phyloP scores from a whole-genome alignment of 2,329 filamentous ascomycete species.

The Botryotinia convoluta region DNA sequence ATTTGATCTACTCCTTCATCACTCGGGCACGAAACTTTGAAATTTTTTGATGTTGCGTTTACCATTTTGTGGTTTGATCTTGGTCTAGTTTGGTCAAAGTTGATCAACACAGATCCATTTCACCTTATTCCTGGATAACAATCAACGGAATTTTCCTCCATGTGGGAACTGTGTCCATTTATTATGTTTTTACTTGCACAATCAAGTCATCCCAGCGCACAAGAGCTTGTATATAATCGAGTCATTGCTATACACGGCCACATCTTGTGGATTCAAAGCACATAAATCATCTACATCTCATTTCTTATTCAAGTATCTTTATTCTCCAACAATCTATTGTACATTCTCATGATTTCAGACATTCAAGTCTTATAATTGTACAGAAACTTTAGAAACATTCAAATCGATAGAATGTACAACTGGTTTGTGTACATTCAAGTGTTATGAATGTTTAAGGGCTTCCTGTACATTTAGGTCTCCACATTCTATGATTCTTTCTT shows the following conservation, averaged over 20 bases:
- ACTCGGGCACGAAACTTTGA: neutral
- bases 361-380: neutral
- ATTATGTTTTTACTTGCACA: neutral
- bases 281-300: neutral
- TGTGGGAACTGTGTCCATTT: fast-evolving
- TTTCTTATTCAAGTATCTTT: neutral
- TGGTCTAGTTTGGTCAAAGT: neutral
- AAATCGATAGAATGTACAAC: neutral
- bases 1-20: neutral
- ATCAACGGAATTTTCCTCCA: neutral
- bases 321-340: neutral
- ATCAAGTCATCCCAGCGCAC: neutral
- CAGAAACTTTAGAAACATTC: neutral
- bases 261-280: neutral
- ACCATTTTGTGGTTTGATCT: neutral
- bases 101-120: neutral
- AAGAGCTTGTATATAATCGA: neutral
- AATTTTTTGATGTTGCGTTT: neutral
- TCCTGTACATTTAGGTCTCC: neutral
- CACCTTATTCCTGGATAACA: neutral
- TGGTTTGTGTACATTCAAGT: neutral
- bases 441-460: neutral
- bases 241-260: neutral
- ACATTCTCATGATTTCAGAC: neutral
- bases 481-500: neutral